phyloP scores from a whole-genome alignment of 768 basidiomycete species.

The Lactifluus piperatus region DNA sequence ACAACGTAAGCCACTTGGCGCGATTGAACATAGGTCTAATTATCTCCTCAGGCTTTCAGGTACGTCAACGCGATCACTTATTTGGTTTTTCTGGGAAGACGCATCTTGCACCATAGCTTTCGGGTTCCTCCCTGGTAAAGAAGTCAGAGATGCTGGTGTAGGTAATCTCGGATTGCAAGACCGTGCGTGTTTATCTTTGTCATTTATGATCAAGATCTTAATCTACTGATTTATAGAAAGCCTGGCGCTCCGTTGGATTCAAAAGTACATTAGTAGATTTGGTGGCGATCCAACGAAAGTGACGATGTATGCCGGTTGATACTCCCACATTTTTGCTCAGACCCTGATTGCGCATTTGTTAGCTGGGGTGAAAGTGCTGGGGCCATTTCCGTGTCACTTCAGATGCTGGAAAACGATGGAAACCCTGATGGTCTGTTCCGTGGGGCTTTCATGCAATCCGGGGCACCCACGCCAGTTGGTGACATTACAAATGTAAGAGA shows the following conservation, averaged over 20 bases:
- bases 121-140: conserved; percentile 43
- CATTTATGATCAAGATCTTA: not conserved
- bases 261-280: conserved; percentile 50
- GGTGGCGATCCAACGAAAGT: conserved; percentile 57
- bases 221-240: conserved; percentile 32
- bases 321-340: not conserved
- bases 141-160: too few species aligned
- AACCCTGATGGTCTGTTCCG: conserved; percentile 32
- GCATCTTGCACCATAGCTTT: conserved; percentile 27
- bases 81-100: not conserved
- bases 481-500: conserved; percentile 25
- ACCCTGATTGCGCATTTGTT: not conserved
- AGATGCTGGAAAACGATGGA: conserved; percentile 35
- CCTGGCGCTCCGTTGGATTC: conserved; percentile 55
- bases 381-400: conserved; percentile 36
- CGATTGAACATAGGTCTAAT: not conserved
- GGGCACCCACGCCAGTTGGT: conserved; percentile 29
- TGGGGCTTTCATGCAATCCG: conserved; percentile 22
- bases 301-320: conserved; percentile 35
- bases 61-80: not conserved
- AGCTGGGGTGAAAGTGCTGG: conserved; percentile 48
- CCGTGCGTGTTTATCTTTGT: conserved; percentile 31
- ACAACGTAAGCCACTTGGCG: not conserved
- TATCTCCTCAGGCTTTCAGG: not conserved
- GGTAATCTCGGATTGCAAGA: conserved; percentile 56